Conservation (phyloP, 371 early-diverging fungal genomes). For the Apophysomyces elegans region DNA sequence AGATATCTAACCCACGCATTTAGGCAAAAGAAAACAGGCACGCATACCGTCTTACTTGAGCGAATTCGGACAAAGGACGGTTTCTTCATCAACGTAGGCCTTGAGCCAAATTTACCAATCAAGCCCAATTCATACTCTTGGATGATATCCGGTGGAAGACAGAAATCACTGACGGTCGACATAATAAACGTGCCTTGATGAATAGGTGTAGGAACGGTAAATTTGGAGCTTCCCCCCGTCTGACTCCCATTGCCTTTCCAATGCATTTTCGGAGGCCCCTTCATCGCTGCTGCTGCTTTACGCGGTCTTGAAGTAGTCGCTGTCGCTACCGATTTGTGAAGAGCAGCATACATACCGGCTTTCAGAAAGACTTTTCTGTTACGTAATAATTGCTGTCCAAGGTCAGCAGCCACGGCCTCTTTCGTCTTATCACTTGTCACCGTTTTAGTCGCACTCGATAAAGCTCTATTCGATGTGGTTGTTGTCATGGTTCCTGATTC, state of each 20-base stretch:
- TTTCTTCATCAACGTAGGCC: conserved; percentile 13
- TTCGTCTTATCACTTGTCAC: neutral
- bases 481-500: neutral
- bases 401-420: neutral
- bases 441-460: neutral
- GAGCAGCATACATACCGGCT: conserved; percentile 30
- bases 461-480: conserved; percentile 1
- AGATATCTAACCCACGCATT: conserved; percentile 57
- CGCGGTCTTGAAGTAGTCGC: neutral
- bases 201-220: conserved; percentile 54
- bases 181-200: conserved; percentile 54
- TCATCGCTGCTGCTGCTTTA: conserved; percentile 18
- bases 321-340: conserved; percentile 7
- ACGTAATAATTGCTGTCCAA: conserved; percentile 3
- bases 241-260: conserved; percentile 10
- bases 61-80: conserved; percentile 39
- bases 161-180: conserved; percentile 45
- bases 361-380: conserved; percentile 25
- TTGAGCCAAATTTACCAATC: conserved; percentile 24
- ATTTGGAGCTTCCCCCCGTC: conserved; percentile 8
- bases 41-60: conserved; percentile 30
- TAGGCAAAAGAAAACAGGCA: neutral
- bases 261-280: neutral
- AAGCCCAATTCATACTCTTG: conserved; percentile 48
- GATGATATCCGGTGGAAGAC: conserved; percentile 52